These are phyloP conservation scores for Leccinum disarticulatum DNA, from an alignment of 768 basidiomycete species.

Conservation along the genomic window DNA sequence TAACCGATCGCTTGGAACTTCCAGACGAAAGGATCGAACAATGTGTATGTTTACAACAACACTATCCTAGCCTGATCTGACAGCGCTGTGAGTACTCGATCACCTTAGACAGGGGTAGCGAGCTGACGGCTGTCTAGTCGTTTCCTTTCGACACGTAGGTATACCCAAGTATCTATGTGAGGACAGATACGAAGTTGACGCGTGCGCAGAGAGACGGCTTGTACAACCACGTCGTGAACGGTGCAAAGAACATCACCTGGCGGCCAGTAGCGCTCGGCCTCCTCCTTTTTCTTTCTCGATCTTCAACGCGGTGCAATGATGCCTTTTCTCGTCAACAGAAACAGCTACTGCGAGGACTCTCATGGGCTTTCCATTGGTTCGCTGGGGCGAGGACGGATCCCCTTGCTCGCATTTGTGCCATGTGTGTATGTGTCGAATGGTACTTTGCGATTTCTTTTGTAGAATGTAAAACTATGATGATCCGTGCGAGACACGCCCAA, in stretches of 20 bases:
- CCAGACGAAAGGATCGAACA: conserved; percentile 46
- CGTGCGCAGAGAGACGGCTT: not conserved
- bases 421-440: conserved; percentile 23
- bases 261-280: conserved; percentile 28
- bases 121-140: not conserved
- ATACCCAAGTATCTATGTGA: not conserved
- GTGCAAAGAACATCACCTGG: conserved; percentile 55
- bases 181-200: not conserved
- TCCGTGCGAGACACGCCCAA: not conserved
- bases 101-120: not conserved
- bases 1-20: conserved; percentile 64
- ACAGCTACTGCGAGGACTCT: conserved; percentile 56
- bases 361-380: conserved; percentile 61
- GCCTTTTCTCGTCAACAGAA: conserved; percentile 29
- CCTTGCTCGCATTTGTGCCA: conserved; percentile 26
- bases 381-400: conserved; percentile 34
- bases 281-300: not conserved
- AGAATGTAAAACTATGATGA: conserved; percentile 2
- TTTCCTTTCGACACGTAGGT: conserved; percentile 3
- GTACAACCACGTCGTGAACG: conserved; percentile 56
- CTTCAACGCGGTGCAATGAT: not conserved
- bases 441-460: not conserved
- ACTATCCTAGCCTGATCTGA: conserved; percentile 53
- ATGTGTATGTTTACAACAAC: conserved; percentile 55
- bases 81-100: conserved; percentile 21